phyloP scores from a whole-genome alignment of 306 rosid species.

The Aeschynomene evenia region DNA sequence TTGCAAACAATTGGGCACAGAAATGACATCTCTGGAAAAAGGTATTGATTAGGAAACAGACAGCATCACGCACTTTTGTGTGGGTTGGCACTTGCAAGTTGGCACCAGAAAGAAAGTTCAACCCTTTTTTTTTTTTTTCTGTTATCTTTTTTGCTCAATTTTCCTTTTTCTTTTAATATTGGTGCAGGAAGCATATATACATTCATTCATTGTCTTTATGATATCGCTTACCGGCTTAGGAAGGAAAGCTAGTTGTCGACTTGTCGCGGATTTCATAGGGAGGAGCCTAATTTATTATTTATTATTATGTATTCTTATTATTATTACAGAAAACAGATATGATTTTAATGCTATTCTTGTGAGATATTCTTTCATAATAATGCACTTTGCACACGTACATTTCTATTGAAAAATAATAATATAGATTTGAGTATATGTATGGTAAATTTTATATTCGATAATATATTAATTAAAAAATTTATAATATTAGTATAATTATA shows the following conservation, averaged over 20 bases:
- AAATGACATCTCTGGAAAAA: not conserved
- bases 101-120: constrained; percentile 34
- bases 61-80: constrained; percentile 33
- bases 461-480: too few species aligned
- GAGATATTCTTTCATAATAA: constrained; percentile 33
- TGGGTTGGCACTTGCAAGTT: constrained; percentile 32
- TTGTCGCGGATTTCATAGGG: constrained; percentile 10
- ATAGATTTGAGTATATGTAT: too few species aligned
- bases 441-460: too few species aligned
- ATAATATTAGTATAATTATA: too few species aligned
- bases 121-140: constrained; percentile 26
- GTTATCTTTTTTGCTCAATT: constrained; percentile 13
- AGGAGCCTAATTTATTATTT: constrained; percentile 6
- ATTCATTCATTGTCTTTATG: constrained; percentile 3
- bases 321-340: not conserved
- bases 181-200: constrained; percentile 27
- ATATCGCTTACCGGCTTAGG: constrained; percentile 8
- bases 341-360: constrained; percentile 28
- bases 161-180: not conserved
- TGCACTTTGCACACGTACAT: not conserved
- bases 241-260: constrained; percentile 20
- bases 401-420: too few species aligned
- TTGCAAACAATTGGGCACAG: not conserved
- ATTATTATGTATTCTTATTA: too few species aligned
- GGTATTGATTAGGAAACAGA: constrained; percentile 20